These are phyloP conservation scores for Volvariella surrecta DNA, from an alignment of 1,284 basidiomycete genomes.

Conservation along the genomic window DNA sequence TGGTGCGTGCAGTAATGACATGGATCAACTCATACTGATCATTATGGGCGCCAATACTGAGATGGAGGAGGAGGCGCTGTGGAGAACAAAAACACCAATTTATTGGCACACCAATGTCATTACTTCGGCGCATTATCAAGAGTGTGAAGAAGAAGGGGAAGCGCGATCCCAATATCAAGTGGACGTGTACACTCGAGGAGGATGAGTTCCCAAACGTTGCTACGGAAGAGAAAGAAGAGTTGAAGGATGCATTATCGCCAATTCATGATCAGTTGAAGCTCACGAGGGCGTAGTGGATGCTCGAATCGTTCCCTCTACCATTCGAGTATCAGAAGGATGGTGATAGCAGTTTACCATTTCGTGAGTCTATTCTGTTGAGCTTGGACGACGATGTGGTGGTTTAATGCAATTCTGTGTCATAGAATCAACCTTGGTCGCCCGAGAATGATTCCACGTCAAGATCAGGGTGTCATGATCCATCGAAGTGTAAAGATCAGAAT, in stretches of 20 bases:
- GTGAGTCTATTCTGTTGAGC: conserved; percentile 10
- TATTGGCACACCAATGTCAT: too few species aligned
- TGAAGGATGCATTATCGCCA: conserved; percentile 23
- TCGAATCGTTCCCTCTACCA: conserved; percentile 20
- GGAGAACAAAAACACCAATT: too few species aligned
- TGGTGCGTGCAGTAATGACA: too few species aligned
- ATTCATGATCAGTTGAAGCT: conserved; percentile 24
- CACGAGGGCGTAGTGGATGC: conserved; percentile 23
- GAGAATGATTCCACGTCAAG: conserved; percentile 32
- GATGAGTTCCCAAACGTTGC: too few species aligned
- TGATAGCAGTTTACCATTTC: conserved; percentile 19
- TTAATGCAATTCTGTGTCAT: conserved; percentile 7
- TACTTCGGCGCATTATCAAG: too few species aligned
- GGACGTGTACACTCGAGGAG: too few species aligned
- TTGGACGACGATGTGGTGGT: background rate
- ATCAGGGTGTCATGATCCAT: conserved; percentile 33
- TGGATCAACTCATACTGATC: too few species aligned
- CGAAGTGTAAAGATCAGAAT: conserved; percentile 29
- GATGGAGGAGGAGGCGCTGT: too few species aligned
- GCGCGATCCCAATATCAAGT: too few species aligned
- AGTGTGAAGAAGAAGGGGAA: too few species aligned
- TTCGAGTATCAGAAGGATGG: conserved; percentile 20
- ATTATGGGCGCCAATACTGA: too few species aligned
- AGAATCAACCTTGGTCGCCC: conserved; percentile 33
- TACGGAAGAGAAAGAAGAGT: conserved; percentile 26